phyloP scores from a whole-genome alignment of 2,329 filamentous ascomycete species.

The Neonectria coccinea region DNA sequence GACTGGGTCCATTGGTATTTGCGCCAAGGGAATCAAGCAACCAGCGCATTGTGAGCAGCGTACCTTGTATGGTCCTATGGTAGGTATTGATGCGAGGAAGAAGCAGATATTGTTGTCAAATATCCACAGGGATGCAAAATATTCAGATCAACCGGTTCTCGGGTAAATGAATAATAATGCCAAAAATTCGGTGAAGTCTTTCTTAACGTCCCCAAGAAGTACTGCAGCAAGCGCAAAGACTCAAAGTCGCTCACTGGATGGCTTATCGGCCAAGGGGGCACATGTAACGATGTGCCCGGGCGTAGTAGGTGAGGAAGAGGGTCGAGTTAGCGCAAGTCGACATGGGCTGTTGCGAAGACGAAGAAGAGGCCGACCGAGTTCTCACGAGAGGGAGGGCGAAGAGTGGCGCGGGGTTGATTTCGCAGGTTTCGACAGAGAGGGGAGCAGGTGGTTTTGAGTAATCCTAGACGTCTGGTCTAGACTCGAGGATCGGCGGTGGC shows the following conservation, averaged over 20 bases:
- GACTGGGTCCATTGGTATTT: not conserved
- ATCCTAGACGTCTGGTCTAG: not conserved
- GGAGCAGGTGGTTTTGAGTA: not conserved
- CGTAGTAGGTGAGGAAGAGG: constrained; percentile 25
- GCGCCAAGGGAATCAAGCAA: not conserved
- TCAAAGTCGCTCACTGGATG: constrained; percentile 70
- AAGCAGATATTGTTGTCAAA: not conserved
- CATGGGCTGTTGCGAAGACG: constrained; percentile 31
- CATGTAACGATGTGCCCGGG: constrained; percentile 57
- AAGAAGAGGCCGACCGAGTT: constrained; percentile 1
- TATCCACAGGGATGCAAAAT: constrained; percentile 15
- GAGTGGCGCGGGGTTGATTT: constrained; percentile 15
- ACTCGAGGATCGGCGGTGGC: constrained; percentile 33
- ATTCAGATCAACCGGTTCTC: not conserved
- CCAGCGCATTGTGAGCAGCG: not conserved
- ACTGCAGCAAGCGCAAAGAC: constrained; percentile 74
- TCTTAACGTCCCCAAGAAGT: constrained; percentile 58
- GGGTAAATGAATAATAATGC: not conserved
- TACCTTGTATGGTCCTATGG: constrained; percentile 31
- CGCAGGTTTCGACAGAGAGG: constrained; percentile 1
- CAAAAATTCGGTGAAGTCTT: constrained; percentile 59
- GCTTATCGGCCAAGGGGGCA: constrained; percentile 57
- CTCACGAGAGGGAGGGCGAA: constrained; percentile 4
- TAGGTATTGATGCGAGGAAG: not conserved
- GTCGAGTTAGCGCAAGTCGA: constrained; percentile 34